phyloP scores from a whole-genome alignment of 2,329 filamentous ascomycete species.

The Ophiostoma tasmaniense region DNA sequence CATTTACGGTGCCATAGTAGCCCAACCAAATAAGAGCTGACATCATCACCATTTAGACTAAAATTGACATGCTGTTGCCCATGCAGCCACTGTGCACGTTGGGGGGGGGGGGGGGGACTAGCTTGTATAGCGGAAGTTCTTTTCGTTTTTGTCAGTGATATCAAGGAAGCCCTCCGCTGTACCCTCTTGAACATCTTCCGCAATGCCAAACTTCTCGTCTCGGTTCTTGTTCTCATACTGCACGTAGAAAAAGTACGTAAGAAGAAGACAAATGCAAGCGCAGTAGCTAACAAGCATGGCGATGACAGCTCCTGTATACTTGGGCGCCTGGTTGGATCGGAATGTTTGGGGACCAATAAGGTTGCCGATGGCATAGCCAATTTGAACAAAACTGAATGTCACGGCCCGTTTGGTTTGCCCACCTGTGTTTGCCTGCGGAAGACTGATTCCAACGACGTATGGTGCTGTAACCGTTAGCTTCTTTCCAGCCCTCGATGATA shows the following conservation, averaged over 20 bases:
- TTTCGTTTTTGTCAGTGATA: constrained; percentile 26
- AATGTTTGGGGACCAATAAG: constrained; percentile 52
- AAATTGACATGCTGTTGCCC: too few relatives aligned
- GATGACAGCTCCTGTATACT: constrained; percentile 46
- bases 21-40: too few relatives aligned
- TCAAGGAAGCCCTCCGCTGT: constrained; percentile 25
- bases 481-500: background rate
- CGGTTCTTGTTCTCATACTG: constrained; percentile 38
- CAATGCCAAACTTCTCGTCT: constrained; percentile 19
- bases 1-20: too few relatives aligned
- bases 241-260: constrained; percentile 33
- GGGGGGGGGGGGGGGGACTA: too few relatives aligned
- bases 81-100: too few relatives aligned
- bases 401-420: constrained; percentile 17
- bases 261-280: constrained; percentile 33
- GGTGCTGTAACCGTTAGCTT: constrained; percentile 8
- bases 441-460: constrained; percentile 18
- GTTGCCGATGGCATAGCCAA: constrained; percentile 37
- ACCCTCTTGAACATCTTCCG: constrained; percentile 18
- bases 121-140: constrained; percentile 25
- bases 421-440: constrained; percentile 18
- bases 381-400: constrained; percentile 11
- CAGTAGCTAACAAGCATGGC: constrained; percentile 44
- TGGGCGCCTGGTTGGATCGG: constrained; percentile 42
- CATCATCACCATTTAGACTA: too few relatives aligned